phyloP scores from a whole-genome alignment of 176 grass and related monocot genomes.

The Juncus inflexus region DNA sequence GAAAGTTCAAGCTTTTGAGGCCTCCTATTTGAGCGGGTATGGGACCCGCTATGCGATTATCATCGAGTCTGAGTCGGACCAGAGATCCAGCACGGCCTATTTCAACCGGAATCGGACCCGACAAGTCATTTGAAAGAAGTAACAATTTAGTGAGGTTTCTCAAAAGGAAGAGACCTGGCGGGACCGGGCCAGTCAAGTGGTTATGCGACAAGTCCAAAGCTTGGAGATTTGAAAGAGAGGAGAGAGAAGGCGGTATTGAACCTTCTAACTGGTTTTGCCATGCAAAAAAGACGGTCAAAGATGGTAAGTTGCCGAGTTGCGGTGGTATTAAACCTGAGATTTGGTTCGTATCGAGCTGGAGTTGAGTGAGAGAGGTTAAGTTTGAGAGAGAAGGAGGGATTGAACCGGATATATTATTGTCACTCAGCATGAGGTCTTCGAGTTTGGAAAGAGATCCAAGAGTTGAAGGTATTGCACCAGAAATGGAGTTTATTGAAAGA shows the following conservation, averaged over 20 bases:
- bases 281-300: constrained; percentile 61
- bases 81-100: constrained; percentile 52
- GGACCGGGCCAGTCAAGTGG: constrained; percentile 63
- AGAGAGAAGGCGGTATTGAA: constrained; percentile 52
- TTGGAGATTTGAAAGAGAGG: constrained; percentile 45
- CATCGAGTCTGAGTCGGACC: constrained; percentile 57
- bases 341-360: constrained; percentile 90
- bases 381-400: constrained; percentile 59
- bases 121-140: constrained; percentile 78
- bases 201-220: constrained; percentile 90
- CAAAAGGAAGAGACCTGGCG: constrained; percentile 65
- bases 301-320: constrained; percentile 44
- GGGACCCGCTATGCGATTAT: constrained; percentile 51
- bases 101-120: constrained; percentile 57
- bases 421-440: constrained; percentile 92
- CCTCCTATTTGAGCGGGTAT: constrained; percentile 51
- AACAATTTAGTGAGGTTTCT: constrained; percentile 92
- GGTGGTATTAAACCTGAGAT: constrained; percentile 82
- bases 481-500: constrained; percentile 93
- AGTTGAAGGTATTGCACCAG: constrained; percentile 52
- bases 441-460: constrained; percentile 47
- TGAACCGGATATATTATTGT: constrained; percentile 90
- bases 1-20: constrained; percentile 73
- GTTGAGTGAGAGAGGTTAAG: constrained; percentile 60
- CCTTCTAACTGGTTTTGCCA: constrained; percentile 95